A percentile compares a stretch with the other conserved stretches of the same genome.
These are phyloP conservation scores for Podila horticola DNA, from an alignment of 192 early-diverging fungal species.

Conservation along the genomic window DNA sequence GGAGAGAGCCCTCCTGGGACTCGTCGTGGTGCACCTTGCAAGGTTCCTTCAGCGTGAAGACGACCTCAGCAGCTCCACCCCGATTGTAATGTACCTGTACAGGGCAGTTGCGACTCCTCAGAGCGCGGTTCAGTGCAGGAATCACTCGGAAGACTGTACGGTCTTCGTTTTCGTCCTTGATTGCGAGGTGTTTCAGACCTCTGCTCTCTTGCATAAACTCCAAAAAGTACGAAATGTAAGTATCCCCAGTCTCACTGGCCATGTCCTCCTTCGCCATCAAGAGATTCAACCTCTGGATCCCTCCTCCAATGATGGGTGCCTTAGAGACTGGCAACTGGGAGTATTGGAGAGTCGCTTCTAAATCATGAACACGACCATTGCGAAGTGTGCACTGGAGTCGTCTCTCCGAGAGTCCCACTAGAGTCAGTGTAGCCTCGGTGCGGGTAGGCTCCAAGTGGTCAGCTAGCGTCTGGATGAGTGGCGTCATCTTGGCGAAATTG, in stretches of 20 bases:
- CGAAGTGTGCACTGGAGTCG: not conserved
- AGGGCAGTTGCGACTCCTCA: not conserved
- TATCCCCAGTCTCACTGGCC: not conserved
- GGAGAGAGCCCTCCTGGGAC: too few species aligned
- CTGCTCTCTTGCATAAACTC: not conserved
- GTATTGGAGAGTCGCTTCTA: not conserved
- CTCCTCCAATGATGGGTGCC: not conserved
- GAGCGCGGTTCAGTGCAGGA: not conserved
- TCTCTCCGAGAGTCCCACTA: not conserved
- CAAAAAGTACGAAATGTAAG: not conserved
- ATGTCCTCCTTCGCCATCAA: not conserved
- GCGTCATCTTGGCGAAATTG: not conserved
- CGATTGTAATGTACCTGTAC: not conserved
- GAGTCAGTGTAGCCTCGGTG: not conserved
- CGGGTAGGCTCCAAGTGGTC: not conserved
- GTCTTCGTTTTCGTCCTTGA: not conserved
- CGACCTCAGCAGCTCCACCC: not conserved
- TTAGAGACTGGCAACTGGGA: not conserved
- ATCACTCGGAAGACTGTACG: not conserved
- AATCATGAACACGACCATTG: not conserved
- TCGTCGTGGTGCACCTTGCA: not conserved
- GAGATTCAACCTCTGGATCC: not conserved
- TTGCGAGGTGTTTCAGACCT: not conserved
- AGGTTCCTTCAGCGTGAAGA: not conserved
- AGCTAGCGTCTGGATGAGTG: not conserved